These are phyloP conservation scores for Thielaviopsis ethacetica DNA, from an alignment of 2,329 filamentous ascomycete species.

Conservation along the genomic window DNA sequence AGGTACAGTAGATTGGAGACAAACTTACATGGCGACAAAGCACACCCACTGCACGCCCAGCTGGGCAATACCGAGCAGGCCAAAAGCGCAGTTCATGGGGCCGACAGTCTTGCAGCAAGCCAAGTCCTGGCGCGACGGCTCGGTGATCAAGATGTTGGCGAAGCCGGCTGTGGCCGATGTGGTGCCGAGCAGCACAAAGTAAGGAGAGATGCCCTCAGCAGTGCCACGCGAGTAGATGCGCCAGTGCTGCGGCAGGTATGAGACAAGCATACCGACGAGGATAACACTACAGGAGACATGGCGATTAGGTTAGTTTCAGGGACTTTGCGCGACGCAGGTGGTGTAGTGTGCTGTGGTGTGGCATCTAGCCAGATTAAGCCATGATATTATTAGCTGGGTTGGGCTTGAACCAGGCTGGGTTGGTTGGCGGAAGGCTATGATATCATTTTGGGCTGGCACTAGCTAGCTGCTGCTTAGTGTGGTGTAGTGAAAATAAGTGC, in stretches of 20 bases:
- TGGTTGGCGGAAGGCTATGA: background rate
- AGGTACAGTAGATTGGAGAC: background rate
- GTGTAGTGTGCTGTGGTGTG: background rate
- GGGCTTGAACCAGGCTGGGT: background rate
- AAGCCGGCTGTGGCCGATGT: constrained; percentile 80
- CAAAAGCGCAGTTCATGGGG: constrained; percentile 68
- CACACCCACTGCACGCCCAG: constrained; percentile 84
- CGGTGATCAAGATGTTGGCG: constrained; percentile 79
- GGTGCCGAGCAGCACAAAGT: constrained; percentile 86
- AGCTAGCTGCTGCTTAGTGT: background rate
- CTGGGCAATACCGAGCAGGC: constrained; percentile 75
- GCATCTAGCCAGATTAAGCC: too few species aligned
- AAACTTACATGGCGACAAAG: constrained; percentile 72
- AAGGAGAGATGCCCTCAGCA: constrained; percentile 87
- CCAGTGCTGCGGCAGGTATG: constrained; percentile 87
- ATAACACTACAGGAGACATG: constrained; percentile 38
- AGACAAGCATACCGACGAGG: constrained; percentile 73
- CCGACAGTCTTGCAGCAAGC: constrained; percentile 72
- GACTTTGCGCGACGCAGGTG: background rate
- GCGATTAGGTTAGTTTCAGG: background rate
- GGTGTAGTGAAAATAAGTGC: background rate
- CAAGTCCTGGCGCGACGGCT: constrained; percentile 68
- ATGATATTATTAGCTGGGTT: background rate
- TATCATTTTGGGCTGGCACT: background rate
- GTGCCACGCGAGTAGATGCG: constrained; percentile 76